Conservation (phyloP, 2,329 filamentous ascomycete species). For the Colletotrichum nymphaeae region DNA sequence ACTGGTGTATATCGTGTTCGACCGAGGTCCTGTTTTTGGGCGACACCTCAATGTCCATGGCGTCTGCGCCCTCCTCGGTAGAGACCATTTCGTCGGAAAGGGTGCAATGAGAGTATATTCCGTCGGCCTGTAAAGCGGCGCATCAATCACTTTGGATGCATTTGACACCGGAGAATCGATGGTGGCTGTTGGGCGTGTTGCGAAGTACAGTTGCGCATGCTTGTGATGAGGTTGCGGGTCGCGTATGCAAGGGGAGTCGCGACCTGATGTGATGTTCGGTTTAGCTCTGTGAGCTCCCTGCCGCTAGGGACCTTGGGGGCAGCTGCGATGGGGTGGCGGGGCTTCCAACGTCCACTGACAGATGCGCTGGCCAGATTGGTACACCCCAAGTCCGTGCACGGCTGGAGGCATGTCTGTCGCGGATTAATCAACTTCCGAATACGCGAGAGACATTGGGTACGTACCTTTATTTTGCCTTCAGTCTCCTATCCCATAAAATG, state of each 20-base stretch:
- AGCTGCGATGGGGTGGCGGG: slow-evolving; percentile 9
- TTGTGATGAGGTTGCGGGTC: slow-evolving; percentile 26
- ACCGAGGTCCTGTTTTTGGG: slow-evolving; percentile 47
- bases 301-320: slow-evolving; percentile 10
- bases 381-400: not conserved
- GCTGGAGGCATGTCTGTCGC: no score
- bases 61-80: slow-evolving; percentile 36
- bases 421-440: no score
- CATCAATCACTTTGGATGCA: slow-evolving; percentile 2
- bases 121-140: not conserved
- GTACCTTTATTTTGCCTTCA: no score
- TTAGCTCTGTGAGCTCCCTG: slow-evolving; percentile 33
- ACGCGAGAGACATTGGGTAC: no score
- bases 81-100: slow-evolving; percentile 37
- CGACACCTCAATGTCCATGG: slow-evolving; percentile 48
- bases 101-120: not conserved
- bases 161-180: not conserved
- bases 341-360: slow-evolving; percentile 24
- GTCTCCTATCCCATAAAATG: no score
- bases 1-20: slow-evolving; percentile 40
- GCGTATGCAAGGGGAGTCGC: slow-evolving; percentile 30
- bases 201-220: slow-evolving; percentile 18
- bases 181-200: slow-evolving; percentile 1
- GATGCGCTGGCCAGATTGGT: not conserved
- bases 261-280: slow-evolving; percentile 13